Base-by-base conservation (phyloP, 2,329 filamentous ascomycete genomes). In the Sporothrix phasma region DNA sequence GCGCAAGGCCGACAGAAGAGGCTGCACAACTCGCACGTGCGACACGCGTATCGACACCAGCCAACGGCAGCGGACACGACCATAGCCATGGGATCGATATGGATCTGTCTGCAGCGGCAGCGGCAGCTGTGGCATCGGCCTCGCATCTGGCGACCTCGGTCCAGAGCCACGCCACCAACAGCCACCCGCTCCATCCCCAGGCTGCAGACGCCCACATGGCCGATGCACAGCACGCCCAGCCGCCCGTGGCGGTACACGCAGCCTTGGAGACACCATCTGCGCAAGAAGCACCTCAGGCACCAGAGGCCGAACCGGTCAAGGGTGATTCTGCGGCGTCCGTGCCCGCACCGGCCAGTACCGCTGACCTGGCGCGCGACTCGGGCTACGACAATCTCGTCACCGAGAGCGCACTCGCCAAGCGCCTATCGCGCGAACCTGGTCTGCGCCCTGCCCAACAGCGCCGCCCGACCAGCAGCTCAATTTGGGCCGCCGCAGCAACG, bases 401-500 rank as follows among this genome's bases (percentile, higher is more conserved):
- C 26, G 81, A 84, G 70, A 83, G 81, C 69, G 78, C 79, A 0
- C 74, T 85, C 11, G 80, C 80, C n/a, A 82, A 79, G 72, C 78
- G 80, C 45, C 73, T 85, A n/a, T 77, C 80, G 3, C 72, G 73
- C 29, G 79, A 83, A 66, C 71, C 75, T 1, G 81, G 81, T 41
- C 73, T 78, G 66, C 79, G 82, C 3, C 75, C 77, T 2, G 80
- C 81, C 1, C 73, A 77, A 26, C 82, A 84, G 73, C 79, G 83
- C 17, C 79, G 81, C 17, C 76, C 7, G 81, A 83, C 46, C 81
- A 84, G 69, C 72, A 72, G 49, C 78, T 85, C 22, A 85, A 85
- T 72, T 75, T 85, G 10, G 75, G 74, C n/a, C 77, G 83, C 3
- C 78, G 82, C 0, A 84, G 83, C 72, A 86, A 85, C 65, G 81